Percentiles rank a stretch among this genome's conserved stretches.
Conservation (phyloP, 2,329 filamentous ascomycete species). For the Colletotrichum liaoningense region DNA sequence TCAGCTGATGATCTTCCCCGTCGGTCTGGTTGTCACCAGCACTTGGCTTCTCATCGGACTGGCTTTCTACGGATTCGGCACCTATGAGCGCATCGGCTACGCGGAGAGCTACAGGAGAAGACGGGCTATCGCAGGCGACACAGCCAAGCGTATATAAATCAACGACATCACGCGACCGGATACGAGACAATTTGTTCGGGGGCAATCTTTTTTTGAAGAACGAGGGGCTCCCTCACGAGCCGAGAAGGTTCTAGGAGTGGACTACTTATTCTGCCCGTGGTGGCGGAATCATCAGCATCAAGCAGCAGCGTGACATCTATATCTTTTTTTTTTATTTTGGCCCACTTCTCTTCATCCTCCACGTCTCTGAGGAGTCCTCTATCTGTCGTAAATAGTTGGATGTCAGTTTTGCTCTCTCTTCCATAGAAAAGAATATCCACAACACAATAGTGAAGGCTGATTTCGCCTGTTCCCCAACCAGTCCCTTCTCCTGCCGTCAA, state of each 20-base stretch:
- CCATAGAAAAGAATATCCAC: constrained; percentile 25
- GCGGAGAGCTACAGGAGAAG: constrained; percentile 71
- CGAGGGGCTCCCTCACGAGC: background rate
- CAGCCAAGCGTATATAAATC: constrained; percentile 34
- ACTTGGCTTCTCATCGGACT: constrained; percentile 71
- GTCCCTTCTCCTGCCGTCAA: background rate
- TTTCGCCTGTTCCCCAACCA: background rate
- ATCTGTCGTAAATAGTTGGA: constrained; percentile 33
- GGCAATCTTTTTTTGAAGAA: background rate
- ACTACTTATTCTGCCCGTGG: background rate
- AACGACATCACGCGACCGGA: background rate
- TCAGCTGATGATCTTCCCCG: constrained; percentile 75
- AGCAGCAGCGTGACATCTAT: constrained; percentile 31
- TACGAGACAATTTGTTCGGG: background rate
- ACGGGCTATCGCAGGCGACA: constrained; percentile 54
- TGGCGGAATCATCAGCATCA: constrained; percentile 32
- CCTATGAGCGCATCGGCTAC: constrained; percentile 74
- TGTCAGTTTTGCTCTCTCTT: background rate
- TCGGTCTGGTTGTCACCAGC: constrained; percentile 74
- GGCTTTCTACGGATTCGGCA: constrained; percentile 71
- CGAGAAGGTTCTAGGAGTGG: constrained; percentile 11
- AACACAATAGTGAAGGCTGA: background rate
- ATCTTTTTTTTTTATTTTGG: constrained; percentile 10
- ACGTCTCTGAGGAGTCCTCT: background rate
- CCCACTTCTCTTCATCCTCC: constrained; percentile 4